Conservation (phyloP, 169 alveolate genomes). For the Plasmodium falciparum region DNA sequence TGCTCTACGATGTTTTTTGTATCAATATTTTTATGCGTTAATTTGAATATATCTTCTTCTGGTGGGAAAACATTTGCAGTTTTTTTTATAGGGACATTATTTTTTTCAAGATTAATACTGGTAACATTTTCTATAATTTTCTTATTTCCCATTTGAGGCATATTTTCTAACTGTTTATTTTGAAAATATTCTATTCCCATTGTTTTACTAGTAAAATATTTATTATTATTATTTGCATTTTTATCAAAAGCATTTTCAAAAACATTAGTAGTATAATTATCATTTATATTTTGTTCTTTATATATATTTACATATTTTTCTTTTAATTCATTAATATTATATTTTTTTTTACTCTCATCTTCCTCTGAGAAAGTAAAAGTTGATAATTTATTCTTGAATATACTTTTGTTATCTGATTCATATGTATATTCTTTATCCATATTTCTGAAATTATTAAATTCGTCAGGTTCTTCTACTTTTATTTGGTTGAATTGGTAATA, state of each 20-base stretch:
- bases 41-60: slow-evolving; percentile 35
- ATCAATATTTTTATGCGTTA: slow-evolving; percentile 64
- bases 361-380: slow-evolving; percentile 21
- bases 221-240: slow-evolving; percentile 15
- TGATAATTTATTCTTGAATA: slow-evolving; percentile 12
- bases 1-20: slow-evolving; percentile 51
- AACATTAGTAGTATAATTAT: slow-evolving; percentile 9
- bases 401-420: slow-evolving; percentile 8
- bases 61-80: not conserved
- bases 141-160: slow-evolving; percentile 18
- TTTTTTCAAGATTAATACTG: slow-evolving; percentile 13
- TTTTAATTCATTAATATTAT: slow-evolving; percentile 19
- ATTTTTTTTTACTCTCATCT: slow-evolving; percentile 8
- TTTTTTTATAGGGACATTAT: slow-evolving; percentile 17
- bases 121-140: slow-evolving; percentile 5
- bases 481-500: slow-evolving; percentile 11
- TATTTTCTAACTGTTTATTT: slow-evolving; percentile 17
- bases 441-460: slow-evolving; percentile 15
- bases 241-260: slow-evolving; percentile 48
- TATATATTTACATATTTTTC: slow-evolving; percentile 42
- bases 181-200: slow-evolving; percentile 33
- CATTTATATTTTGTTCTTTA: slow-evolving; percentile 14
- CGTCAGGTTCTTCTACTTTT: slow-evolving; percentile 19
- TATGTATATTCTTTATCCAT: not conserved
- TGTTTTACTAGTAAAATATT: slow-evolving; percentile 1